A percentile compares a stretch with the other conserved stretches of the same genome.
phyloP scores from a whole-genome alignment of 2,329 filamentous ascomycete genomes.

The Aspergillus udagawae region DNA sequence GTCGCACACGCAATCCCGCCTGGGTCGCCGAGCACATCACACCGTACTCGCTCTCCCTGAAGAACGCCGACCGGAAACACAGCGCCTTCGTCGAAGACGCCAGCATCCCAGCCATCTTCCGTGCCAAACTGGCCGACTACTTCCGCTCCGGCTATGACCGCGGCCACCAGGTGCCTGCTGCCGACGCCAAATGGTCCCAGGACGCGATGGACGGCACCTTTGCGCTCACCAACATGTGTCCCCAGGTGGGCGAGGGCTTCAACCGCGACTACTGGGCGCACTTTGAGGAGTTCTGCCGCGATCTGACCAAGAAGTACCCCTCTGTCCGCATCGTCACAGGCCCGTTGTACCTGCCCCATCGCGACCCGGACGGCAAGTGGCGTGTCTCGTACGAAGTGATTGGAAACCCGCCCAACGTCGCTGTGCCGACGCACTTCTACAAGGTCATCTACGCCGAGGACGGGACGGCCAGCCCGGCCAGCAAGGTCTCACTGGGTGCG shows the following conservation, averaged over 20 bases:
- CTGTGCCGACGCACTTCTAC: slow-evolving; percentile 98
- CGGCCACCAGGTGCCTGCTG: slow-evolving; percentile 94
- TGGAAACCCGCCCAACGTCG: slow-evolving; percentile 85
- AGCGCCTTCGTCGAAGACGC: slow-evolving; percentile 79
- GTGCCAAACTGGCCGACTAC: slow-evolving; percentile 88
- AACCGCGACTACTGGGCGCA: slow-evolving; percentile 99
- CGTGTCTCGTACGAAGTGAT: slow-evolving; percentile 94
- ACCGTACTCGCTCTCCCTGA: slow-evolving; percentile 68
- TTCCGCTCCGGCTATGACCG: slow-evolving; percentile 91
- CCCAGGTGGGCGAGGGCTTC: slow-evolving; percentile 96
- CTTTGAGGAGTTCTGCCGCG: slow-evolving; percentile 93
- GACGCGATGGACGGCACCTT: slow-evolving; percentile 94
- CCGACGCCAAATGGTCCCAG: slow-evolving; percentile 95
- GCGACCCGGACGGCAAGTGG: slow-evolving; percentile 90
- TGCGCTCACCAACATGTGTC: slow-evolving; percentile 92
- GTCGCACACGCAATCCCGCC: slow-evolving; percentile 81
- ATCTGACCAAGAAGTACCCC: slow-evolving; percentile 75
- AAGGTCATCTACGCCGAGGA: slow-evolving; percentile 98
- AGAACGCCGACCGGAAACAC: slow-evolving; percentile 78
- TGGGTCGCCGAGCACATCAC: slow-evolving; percentile 99
- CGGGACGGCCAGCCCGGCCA: slow-evolving; percentile 52
- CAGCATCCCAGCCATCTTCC: slow-evolving; percentile 76
- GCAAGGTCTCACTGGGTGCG: slow-evolving; percentile 82
- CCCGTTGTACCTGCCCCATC: slow-evolving; percentile 84
- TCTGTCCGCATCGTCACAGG: slow-evolving; percentile 89